Evolutionary conservation across 2,329 filamentous ascomycete genomes (phyloP), one percentile per base, ranked within the genome.

Genomic region (Cercospora canescens): DNA sequence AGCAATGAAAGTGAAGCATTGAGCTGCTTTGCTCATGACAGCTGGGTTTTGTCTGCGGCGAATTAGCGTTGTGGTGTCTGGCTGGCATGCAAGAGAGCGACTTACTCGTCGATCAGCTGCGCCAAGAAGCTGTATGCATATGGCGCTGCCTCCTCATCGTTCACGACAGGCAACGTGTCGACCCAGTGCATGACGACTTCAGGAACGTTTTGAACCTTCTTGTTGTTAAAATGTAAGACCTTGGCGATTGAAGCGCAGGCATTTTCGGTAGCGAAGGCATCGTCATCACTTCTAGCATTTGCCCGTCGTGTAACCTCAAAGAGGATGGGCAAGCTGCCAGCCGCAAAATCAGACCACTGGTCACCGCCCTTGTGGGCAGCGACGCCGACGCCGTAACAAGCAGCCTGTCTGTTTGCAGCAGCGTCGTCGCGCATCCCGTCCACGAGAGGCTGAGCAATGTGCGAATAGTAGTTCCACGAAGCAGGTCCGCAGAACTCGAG

Each of bases 221-320:
- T 84, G 26, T 88, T 83, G 79, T 96, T 97, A 82, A 90, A 97
- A 77, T 97, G 93, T 70, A 99, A 84, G 61, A 99, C 94, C 85
- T 99, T 99, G 37, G 95, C 95, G 75, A 99, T 95, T 71, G 93
- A 93, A 48, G 95, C 94, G 72, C 93, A 97, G 6, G 94, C 94
- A 76, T 99, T 99, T 81, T 99, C 95, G 1, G 95, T 98, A 2
- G 95, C 95, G 77, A 96, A 99, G 1, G 97, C 91, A 74, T 98
- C 94, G 73, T 98, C 95, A 69, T 98, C 95, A 56, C 88, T 89
- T 70, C 95, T 88, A 5, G 94, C 90, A 70, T 96, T 91, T 2
- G 91, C 88, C 63, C 94, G 86, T 75, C 91, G 89, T 6, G 90
- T 93, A 55, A 92, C 91, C 76, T 93, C 89, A 83, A 99, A 97